Evolutionary conservation across 2,329 filamentous ascomycete species (phyloP), one percentile per base, ranked within the genome.

Genomic region (Rhynchosporium agropyri): DNA sequence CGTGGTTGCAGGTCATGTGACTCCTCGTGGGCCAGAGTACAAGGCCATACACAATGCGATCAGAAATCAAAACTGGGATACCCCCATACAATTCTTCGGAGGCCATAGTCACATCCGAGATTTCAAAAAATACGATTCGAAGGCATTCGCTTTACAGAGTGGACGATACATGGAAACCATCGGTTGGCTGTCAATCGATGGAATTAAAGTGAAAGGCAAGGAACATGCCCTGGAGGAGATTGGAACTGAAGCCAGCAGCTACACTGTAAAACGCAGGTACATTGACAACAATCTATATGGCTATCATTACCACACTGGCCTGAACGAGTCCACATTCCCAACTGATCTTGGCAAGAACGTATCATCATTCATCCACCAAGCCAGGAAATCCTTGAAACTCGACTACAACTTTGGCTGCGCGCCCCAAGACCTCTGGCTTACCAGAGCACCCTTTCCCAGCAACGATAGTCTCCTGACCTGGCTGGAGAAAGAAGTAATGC

Each of bases 91-190:
- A 64, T 92, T 97, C 77, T 95, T 98, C 65, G 94, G 91, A 8
- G 94, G 94, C 0, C 94, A 98, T 73, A 87, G 87, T 1, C 94
- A 98, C 74, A 91, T 97, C 53, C 87, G 94, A 8, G 92, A 97
- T 73, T 91, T 91, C 69, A 85, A 85, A 46, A 85, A 83, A 64
- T 97, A 91, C 71, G 94, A 97, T 75, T 83, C 84, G 45, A 88
- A 86, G 60, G 86, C 93, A 0, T 88, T 90, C 66, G 93, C 89
- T 0, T 80, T 98, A 4, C 92, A 92, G 46, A 95, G 91, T 69
- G 94, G 94, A 3, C 85, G 94, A 0, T 98, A 97, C 76, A 89
- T 97, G 80, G 94, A 98, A 79, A 97, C 94, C 0, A 88, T 98
- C 56, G 94, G 94, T 1, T 98, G 95, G 83, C 87, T 95, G 84